These are phyloP conservation scores for Myriosclerotinia curreyana DNA, from an alignment of 2,329 filamentous ascomycete genomes.

Conservation along the genomic window DNA sequence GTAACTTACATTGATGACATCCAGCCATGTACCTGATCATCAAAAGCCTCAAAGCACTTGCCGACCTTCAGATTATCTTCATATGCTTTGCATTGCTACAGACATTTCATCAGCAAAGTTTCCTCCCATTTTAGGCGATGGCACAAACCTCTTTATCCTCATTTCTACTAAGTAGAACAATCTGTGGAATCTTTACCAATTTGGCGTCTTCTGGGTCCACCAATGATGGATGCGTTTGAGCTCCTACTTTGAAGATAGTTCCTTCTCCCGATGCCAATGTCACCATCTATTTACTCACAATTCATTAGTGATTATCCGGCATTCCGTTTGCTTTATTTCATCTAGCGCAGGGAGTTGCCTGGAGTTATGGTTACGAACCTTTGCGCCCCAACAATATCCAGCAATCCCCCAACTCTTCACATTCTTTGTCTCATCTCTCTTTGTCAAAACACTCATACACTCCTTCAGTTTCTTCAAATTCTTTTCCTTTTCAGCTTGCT, in stretches of 20 bases:
- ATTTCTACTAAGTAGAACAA: constrained; percentile 63
- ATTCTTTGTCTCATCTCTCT: constrained; percentile 20
- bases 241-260: constrained; percentile 55
- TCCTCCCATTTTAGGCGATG: constrained; percentile 34
- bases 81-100: constrained; percentile 43
- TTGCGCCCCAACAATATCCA: constrained; percentile 67
- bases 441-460: constrained; percentile 23
- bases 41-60: constrained; percentile 62
- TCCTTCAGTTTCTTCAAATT: constrained; percentile 23
- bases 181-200: constrained; percentile 57
- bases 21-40: constrained; percentile 69
- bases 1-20: constrained; percentile 59
- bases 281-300: constrained; percentile 45
- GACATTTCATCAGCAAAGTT: constrained; percentile 44
- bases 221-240: constrained; percentile 57
- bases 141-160: constrained; percentile 45
- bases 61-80: constrained; percentile 42
- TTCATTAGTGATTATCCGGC: neutral
- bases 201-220: constrained; percentile 59
- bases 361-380: constrained; percentile 37
- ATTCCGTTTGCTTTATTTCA: neutral
- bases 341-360: too few relatives aligned
- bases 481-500: constrained; percentile 22
- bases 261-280: constrained; percentile 50
- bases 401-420: constrained; percentile 31